Evolutionary conservation across 2,329 filamentous ascomycete genomes (phyloP).

Genomic region (Fusarium pseudograminearum): DNA sequence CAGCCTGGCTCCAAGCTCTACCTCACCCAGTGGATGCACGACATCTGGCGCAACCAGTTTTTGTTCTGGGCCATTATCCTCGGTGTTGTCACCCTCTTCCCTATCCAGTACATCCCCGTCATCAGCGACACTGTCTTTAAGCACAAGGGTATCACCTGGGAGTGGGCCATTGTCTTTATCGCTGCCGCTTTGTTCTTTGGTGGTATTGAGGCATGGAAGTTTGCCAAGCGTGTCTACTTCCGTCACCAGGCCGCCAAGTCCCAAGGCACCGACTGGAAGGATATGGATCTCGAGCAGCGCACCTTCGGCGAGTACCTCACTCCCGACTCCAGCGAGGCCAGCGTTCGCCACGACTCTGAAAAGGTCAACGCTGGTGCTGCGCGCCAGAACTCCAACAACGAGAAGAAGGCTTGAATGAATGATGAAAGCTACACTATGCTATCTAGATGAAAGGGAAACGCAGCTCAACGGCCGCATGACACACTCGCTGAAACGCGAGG

Average conservation of each 20-base stretch:
- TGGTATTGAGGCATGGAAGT: constrained; percentile 71
- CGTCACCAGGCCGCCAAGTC: constrained; percentile 43
- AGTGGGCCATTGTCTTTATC: constrained; percentile 71
- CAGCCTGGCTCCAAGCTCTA: constrained; percentile 70
- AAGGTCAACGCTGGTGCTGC: constrained; percentile 35
- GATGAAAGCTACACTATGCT: constrained; percentile 1
- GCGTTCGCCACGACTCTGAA: constrained; percentile 45
- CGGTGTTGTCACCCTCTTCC: constrained; percentile 63
- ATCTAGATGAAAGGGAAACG: constrained; percentile 8
- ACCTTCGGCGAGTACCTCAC: constrained; percentile 56
- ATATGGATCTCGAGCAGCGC: constrained; percentile 56
- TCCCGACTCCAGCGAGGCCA: constrained; percentile 46
- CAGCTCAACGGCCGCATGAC: constrained; percentile 4
- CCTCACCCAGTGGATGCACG: constrained; percentile 74
- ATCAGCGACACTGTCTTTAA: constrained; percentile 71
- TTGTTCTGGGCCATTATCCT: constrained; percentile 72
- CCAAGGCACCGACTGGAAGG: constrained; percentile 51
- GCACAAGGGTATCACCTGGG: constrained; percentile 71
- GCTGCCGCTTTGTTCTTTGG: constrained; percentile 66
- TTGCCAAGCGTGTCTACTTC: constrained; percentile 63
- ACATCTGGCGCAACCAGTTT: constrained; percentile 80
- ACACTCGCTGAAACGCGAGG: constrained; percentile 16
- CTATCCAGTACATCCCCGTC: constrained; percentile 68
- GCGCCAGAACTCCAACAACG: constrained; percentile 14
- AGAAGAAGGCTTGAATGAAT: constrained; percentile 43